Evolutionary conservation across 257 asterid species (phyloP).

Genomic region (Salvia hispanica): DNA sequence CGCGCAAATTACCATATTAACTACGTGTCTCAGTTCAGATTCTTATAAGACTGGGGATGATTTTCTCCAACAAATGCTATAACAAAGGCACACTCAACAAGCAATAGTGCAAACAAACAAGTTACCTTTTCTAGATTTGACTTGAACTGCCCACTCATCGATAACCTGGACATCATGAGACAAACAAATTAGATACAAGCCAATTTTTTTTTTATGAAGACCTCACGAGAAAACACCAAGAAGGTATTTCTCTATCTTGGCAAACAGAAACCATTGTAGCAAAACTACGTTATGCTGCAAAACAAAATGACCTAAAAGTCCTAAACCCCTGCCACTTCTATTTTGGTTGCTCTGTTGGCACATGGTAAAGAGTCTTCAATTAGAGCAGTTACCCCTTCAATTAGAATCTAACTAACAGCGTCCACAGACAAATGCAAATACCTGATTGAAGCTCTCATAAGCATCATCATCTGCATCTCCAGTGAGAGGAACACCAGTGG

Average conservation of each 20-base stretch:
- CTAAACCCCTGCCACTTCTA: slow-evolving; percentile 39
- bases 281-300: slow-evolving; percentile 27
- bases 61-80: background rate
- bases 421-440: slow-evolving; percentile 22
- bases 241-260: slow-evolving; percentile 39
- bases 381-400: slow-evolving; percentile 3
- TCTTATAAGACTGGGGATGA: background rate
- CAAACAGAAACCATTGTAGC: slow-evolving; percentile 25
- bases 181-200: slow-evolving; percentile 23
- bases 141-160: slow-evolving; percentile 82
- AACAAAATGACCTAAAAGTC: slow-evolving; percentile 13
- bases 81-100: background rate
- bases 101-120: slow-evolving; percentile 27
- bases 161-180: slow-evolving; percentile 59
- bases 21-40: background rate
- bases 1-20: slow-evolving; percentile 7
- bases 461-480: slow-evolving; percentile 65
- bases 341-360: slow-evolving; percentile 74
- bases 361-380: slow-evolving; percentile 40
- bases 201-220: background rate
- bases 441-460: slow-evolving; percentile 76
- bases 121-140: slow-evolving; percentile 70
- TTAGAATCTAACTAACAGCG: background rate
- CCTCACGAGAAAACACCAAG: slow-evolving; percentile 5
- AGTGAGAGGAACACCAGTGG: slow-evolving; percentile 57